Percentiles rank a stretch among this genome's conserved stretches.
phyloP scores from a whole-genome alignment of 75 land plant species.

The Picea sitchensis region DNA sequence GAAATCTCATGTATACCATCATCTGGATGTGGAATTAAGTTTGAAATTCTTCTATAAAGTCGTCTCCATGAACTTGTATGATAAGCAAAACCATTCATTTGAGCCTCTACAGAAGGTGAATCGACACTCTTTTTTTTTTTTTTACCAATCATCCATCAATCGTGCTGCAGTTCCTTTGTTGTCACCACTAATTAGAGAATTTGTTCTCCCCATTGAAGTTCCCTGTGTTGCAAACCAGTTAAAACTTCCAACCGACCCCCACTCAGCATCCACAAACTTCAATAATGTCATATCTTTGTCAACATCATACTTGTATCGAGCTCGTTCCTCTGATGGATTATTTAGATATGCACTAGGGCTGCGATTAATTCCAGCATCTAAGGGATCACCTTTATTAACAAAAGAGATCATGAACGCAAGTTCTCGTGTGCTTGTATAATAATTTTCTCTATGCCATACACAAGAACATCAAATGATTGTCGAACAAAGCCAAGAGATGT shows the following conservation, averaged over 20 bases:
- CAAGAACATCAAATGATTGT: conserved; percentile 88
- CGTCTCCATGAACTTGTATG: no score
- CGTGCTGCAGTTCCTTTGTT: conserved; percentile 98
- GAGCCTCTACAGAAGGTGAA: no score
- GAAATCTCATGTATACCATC: no score
- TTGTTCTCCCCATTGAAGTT: conserved; percentile 94
- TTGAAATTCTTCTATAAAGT: no score
- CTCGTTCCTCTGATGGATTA: conserved; percentile 80
- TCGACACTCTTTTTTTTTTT: conserved; percentile 32
- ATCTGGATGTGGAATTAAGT: no score
- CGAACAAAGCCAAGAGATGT: conserved; percentile 97
- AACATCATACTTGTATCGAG: conserved; percentile 65
- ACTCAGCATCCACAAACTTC: conserved; percentile 88
- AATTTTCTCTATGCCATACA: conserved; percentile 90
- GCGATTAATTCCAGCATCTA: conserved; percentile 84
- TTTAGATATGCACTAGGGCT: conserved; percentile 99
- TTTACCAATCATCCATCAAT: no score
- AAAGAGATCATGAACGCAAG: conserved; percentile 80
- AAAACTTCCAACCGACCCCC: conserved; percentile 93
- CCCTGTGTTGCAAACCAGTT: conserved; percentile 99
- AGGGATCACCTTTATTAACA: conserved; percentile 83
- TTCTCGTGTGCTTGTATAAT: conserved; percentile 88
- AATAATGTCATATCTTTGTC: conserved; percentile 89
- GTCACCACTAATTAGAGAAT: conserved; percentile 91
- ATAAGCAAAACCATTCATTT: no score